Evolutionary conservation across 768 basidiomycete species (phyloP).

Genomic region (Collybiopsis luxurians): DNA sequence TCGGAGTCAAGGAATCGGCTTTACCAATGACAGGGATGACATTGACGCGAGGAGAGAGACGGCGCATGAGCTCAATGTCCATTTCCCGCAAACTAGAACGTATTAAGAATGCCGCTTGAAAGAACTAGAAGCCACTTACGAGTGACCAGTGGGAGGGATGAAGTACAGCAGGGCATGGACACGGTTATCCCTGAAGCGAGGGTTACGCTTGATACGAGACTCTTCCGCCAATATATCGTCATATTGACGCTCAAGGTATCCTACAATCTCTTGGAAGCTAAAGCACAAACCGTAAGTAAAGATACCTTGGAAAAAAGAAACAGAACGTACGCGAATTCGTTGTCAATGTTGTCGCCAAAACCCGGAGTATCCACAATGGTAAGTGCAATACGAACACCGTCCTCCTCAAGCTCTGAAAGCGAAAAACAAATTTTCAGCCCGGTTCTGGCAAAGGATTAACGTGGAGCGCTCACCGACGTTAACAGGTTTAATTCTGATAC

Average conservation of each 20-base stretch:
- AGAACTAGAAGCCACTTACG: constrained; percentile 52
- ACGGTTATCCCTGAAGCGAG: constrained; percentile 97
- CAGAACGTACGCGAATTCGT: constrained; percentile 87
- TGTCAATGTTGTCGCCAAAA: constrained; percentile 98
- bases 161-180: constrained; percentile 97
- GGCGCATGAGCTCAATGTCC: constrained; percentile 99
- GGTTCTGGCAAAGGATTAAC: background rate
- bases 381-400: constrained; percentile 95
- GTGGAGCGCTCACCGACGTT: constrained; percentile 72
- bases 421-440: background rate
- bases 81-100: constrained; percentile 80
- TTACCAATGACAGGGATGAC: constrained; percentile 99
- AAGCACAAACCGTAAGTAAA: constrained; percentile 1
- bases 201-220: constrained; percentile 98
- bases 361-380: constrained; percentile 99
- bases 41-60: constrained; percentile 95
- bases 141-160: constrained; percentile 96
- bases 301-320: constrained; percentile 5
- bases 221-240: constrained; percentile 98
- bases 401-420: constrained; percentile 88
- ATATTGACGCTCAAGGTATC: constrained; percentile 97
- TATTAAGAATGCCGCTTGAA: constrained; percentile 7
- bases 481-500: constrained; percentile 91
- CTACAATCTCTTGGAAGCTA: constrained; percentile 96
- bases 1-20: constrained; percentile 91